Evolutionary conservation across 2,329 filamentous ascomycete genomes (phyloP).

Genomic region (Ophiocordyceps camponoti-rufipedis): DNA sequence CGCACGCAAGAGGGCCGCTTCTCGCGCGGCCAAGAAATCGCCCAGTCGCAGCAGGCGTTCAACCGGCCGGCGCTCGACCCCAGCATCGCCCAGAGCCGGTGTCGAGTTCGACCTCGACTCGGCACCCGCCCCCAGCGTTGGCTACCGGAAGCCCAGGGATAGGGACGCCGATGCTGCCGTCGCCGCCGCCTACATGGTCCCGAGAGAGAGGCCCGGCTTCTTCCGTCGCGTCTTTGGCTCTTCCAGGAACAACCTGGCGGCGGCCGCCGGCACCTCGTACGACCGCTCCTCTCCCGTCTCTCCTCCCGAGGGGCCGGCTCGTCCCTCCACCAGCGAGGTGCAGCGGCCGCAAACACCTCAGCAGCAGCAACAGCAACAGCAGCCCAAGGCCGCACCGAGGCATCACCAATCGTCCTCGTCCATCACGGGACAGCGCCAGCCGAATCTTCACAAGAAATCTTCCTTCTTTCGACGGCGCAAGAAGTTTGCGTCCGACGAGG

Average conservation of each 20-base stretch:
- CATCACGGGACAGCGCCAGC: constrained; percentile 14
- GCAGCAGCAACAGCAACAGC: not conserved
- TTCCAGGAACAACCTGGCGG: constrained; percentile 29
- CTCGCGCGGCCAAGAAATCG: constrained; percentile 25
- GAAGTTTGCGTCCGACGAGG: constrained; percentile 63
- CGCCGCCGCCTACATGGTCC: constrained; percentile 19
- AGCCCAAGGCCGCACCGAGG: constrained; percentile 20
- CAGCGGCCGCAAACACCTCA: too few species aligned
- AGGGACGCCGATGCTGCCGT: constrained; percentile 25
- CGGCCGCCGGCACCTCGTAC: not conserved
- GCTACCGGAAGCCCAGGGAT: constrained; percentile 41
- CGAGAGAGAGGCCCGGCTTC: constrained; percentile 66
- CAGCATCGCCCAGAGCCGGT: not conserved
- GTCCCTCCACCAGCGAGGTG: not conserved
- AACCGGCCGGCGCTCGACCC: constrained; percentile 6
- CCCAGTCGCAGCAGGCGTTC: constrained; percentile 13
- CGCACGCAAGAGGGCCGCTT: not conserved
- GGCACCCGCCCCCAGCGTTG: constrained; percentile 38
- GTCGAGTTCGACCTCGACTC: constrained; percentile 25
- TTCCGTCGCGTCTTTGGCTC: constrained; percentile 82
- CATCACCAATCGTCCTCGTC: constrained; percentile 24
- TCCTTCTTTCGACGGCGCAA: constrained; percentile 90
- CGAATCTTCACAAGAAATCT: constrained; percentile 70
- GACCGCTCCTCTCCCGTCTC: not conserved
- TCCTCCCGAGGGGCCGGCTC: not conserved